Base-by-base conservation (phyloP, 176 grass and related monocot genomes). In the Phragmites australis region DNA sequence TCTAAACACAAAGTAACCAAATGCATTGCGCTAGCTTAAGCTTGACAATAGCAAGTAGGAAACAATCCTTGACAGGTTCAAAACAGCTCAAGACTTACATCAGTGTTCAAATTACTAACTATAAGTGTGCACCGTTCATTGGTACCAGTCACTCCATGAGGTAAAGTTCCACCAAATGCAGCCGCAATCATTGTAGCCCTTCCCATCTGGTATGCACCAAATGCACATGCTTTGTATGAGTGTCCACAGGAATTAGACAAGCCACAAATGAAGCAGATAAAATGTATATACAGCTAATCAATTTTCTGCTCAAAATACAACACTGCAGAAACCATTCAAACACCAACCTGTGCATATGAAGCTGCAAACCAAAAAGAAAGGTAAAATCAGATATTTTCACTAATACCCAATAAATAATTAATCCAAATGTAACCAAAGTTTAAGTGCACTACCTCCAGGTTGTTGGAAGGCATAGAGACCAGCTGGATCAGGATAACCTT, bases 51-150 rank as follows among this genome's bases (percentile, higher is more conserved):
- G 22, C 4, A 82, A 34, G 37, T 18, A 75, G 15, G 47, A 65
- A 43, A 65, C 8, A 59, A 26, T 72, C 2, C 21, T 55, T 30
- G 10, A 31, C 65, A 43, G 32, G 25, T 32, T 48, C 29, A 45
- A 57, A 67, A 58, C 22, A 86, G 67, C 25, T 56, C 15, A n/a
- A 80, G 44, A 84, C 92, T 99, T 99, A 99, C 93, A 73, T 91
- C 90, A 72, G 90, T 81, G 82, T 99, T 89, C 77, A 99, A 89
- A 88, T 99, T 99, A 89, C 92, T 99, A 68, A 91, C 90, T 78
- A 99, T 88, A 19, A 99, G 81, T 49, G 92, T 99, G 81, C 92
- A 93, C 72, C 92, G 90, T 73, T 93, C 94, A 43, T 97, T 94
- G 73, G 91, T 82, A 84, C 84, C 94, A 59, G 67, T 85, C 58